Evolutionary conservation across 345 rosid species (phyloP), one percentile per base, ranked within the genome.

Genomic region (Populus deltoides): DNA sequence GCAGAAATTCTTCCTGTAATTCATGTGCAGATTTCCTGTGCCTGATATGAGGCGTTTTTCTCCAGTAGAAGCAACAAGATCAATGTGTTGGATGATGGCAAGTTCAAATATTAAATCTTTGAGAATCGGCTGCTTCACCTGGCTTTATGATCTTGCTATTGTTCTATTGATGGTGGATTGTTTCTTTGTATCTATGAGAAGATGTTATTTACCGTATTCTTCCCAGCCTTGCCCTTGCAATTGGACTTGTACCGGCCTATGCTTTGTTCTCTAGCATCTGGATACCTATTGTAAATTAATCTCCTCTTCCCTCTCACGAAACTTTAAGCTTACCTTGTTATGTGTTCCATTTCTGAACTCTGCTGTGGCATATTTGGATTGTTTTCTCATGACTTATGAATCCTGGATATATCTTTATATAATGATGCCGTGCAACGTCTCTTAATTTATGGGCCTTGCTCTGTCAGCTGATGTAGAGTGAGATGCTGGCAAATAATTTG

Each of bases 11-110:
- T 73, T 55, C 55, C 31, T 35, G 67, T 29, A 47, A 59, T 76
- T 71, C 35, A 17, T 53, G 47, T 84, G 89, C 88, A 82, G 86
- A 83, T 80, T 67, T 59, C 62, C 59, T 68, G 7, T 66, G 74
- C 59, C 73, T 62, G 15, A 57, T 53, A 62, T 36, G 11, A 53
- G 77, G 77, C 51, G 18, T 71, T 82, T 76, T 75, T 22, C 74
- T 74, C 77, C 74, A 45, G 51, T 68, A 47, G 65, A 66, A 33
- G 70, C 65, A 77, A 68, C 51, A 73, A 68, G 69, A 75, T 78
- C 68, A 35, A n/a, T 51, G 13, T 24, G 53, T 51, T 59, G 68
- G 83, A 76, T 7, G 77, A 49, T 66, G 80, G 72, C 43, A 39
- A 61, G 66, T 66, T 36, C 74, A 17, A 45, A 71, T 66, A 29